phyloP scores from a whole-genome alignment of 257 asterid species.

The Pogostemon cablin region DNA sequence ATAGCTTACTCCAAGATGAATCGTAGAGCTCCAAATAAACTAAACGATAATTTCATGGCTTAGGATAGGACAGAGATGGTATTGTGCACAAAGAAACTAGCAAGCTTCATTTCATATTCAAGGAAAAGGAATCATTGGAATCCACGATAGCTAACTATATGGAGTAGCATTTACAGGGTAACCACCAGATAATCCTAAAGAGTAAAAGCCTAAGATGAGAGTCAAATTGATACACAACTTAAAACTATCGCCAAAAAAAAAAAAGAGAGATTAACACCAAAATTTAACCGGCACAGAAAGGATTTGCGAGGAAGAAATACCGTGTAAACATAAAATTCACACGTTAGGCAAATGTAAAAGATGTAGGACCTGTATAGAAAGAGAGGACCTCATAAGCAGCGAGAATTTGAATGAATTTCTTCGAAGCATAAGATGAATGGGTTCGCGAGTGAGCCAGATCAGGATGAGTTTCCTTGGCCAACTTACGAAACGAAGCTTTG shows the following conservation, averaged over 20 bases:
- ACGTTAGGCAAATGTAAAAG: not conserved
- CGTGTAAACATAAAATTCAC: not conserved
- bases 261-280: not conserved
- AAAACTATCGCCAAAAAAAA: not conserved
- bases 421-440: slow-evolving; percentile 48
- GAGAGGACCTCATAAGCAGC: slow-evolving; percentile 87
- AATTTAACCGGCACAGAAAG: slow-evolving; percentile 19
- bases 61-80: not conserved
- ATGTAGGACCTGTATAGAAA: not conserved
- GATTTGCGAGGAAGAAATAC: not conserved
- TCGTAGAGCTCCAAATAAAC: slow-evolving; percentile 16
- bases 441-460: slow-evolving; percentile 57
- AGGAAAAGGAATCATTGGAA: not conserved
- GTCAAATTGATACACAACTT: not conserved
- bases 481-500: slow-evolving; percentile 71
- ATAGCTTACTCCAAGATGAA: slow-evolving; percentile 3
- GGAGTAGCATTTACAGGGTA: not conserved
- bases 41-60: not conserved
- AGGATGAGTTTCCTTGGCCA: slow-evolving; percentile 96
- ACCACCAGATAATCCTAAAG: slow-evolving; percentile 19
- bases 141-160: slow-evolving; percentile 6
- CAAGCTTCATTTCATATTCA: not conserved
- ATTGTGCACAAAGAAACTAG: not conserved
- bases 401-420: slow-evolving; percentile 68
- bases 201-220: not conserved